Conservation (phyloP, 495 filamentous ascomycete species). For the Hypoxylon lienhwacheense region DNA sequence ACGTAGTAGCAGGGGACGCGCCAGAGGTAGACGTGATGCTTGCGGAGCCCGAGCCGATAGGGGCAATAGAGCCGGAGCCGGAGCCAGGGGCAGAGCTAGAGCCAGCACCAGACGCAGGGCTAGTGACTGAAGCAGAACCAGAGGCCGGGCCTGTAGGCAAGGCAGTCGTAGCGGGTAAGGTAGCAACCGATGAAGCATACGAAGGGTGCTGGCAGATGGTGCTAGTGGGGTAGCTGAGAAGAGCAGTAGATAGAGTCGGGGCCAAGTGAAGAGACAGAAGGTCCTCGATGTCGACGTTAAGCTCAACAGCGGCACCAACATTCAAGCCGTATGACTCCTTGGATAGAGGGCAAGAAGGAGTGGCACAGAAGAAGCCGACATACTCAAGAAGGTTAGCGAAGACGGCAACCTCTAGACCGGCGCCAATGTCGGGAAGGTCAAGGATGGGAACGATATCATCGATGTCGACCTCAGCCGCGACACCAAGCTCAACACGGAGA, state of each 20-base stretch:
- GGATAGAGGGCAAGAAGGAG: constrained; percentile 35
- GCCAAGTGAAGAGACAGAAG: constrained; percentile 41
- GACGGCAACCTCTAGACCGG: constrained; percentile 45
- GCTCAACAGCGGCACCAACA: constrained; percentile 42
- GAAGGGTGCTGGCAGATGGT: constrained; percentile 39
- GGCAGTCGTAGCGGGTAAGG: constrained; percentile 9
- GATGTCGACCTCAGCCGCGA: constrained; percentile 33
- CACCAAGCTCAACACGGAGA: constrained; percentile 37
- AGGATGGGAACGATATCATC: constrained; percentile 35
- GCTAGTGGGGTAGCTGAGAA: constrained; percentile 41
- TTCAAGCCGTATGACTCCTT: constrained; percentile 44
- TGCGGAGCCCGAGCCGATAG: too few relatives aligned
- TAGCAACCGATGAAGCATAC: constrained; percentile 26
- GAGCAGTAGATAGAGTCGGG: constrained; percentile 44
- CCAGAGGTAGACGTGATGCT: constrained; percentile 2
- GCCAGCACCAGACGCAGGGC: not conserved
- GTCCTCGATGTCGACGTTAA: constrained; percentile 42
- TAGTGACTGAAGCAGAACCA: constrained; percentile 3
- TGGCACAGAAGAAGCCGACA: constrained; percentile 42
- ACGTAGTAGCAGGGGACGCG: constrained; percentile 2
- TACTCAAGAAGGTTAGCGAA: constrained; percentile 49
- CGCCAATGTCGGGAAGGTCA: constrained; percentile 40
- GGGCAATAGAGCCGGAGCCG: constrained; percentile 5
- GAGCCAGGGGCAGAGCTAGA: constrained; percentile 3
- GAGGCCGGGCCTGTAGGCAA: not conserved